Evolutionary conservation across 768 basidiomycete genomes (phyloP).

Genomic region (Cyclocybe cylindracea): DNA sequence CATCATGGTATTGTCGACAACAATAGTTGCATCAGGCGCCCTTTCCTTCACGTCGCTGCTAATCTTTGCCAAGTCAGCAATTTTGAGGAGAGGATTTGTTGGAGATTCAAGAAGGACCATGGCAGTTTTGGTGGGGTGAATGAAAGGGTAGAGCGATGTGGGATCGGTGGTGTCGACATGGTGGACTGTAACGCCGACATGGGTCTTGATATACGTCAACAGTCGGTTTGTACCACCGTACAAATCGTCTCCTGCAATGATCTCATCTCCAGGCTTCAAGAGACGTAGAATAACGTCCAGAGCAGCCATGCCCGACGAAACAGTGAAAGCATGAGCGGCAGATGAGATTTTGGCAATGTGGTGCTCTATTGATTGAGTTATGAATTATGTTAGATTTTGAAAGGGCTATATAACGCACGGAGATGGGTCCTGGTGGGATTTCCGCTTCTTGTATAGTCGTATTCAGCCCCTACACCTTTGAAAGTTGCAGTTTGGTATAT

Average conservation of each 20-base stretch:
- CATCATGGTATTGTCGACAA: slow-evolving; percentile 99
- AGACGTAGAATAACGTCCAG: slow-evolving; percentile 93
- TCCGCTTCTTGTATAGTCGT: slow-evolving; percentile 93
- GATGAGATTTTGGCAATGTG: slow-evolving; percentile 97
- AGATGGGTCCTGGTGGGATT: slow-evolving; percentile 97
- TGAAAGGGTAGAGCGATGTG: slow-evolving; percentile 55
- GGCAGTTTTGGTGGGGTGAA: slow-evolving; percentile 74
- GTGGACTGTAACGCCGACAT: slow-evolving; percentile 87
- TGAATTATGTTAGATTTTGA: background rate
- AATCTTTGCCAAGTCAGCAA: slow-evolving; percentile 86
- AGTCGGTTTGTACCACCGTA: slow-evolving; percentile 98
- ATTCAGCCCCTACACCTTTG: slow-evolving; percentile 88
- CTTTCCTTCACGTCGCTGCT: slow-evolving; percentile 81
- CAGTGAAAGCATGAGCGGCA: slow-evolving; percentile 85
- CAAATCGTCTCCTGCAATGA: slow-evolving; percentile 95
- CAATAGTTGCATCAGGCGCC: slow-evolving; percentile 78
- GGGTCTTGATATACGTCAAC: slow-evolving; percentile 81
- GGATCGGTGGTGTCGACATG: slow-evolving; percentile 93
- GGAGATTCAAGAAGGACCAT: slow-evolving; percentile 98
- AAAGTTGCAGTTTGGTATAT: slow-evolving; percentile 99
- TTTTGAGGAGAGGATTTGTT: slow-evolving; percentile 95
- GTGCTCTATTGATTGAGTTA: slow-evolving; percentile 62
- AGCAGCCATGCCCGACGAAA: slow-evolving; percentile 98
- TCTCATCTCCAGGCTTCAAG: slow-evolving; percentile 92
- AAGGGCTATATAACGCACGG: slow-evolving; percentile 46